These are phyloP conservation scores for Brachypodium distachyon DNA, from an alignment of 202 grass and related monocot species.

Conservation along the genomic window DNA sequence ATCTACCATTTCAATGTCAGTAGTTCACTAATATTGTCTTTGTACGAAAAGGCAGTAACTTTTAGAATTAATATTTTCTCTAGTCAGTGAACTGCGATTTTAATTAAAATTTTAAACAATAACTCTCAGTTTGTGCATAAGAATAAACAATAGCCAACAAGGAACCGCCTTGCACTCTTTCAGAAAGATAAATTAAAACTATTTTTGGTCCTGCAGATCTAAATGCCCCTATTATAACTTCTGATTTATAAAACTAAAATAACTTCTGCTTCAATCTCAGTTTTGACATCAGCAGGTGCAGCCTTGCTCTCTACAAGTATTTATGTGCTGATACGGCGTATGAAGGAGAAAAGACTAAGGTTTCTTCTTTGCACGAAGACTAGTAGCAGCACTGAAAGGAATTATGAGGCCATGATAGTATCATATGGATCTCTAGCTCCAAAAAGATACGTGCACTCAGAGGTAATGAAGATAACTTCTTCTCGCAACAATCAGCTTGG, in stretches of 20 bases:
- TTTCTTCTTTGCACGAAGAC: background rate
- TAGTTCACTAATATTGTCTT: too few species aligned
- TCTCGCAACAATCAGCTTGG: conserved; percentile 31
- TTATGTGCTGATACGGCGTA: background rate
- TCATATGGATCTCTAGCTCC: conserved; percentile 34
- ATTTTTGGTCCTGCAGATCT: background rate
- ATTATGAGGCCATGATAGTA: conserved; percentile 20
- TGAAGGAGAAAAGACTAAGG: background rate
- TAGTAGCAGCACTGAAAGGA: background rate
- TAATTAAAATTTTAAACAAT: background rate
- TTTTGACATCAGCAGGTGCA: background rate
- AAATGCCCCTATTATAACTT: background rate
- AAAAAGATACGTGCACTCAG: conserved; percentile 41
- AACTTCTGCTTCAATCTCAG: background rate
- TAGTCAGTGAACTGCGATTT: too few species aligned
- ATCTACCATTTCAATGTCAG: background rate
- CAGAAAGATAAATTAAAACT: background rate
- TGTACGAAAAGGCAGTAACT: too few species aligned
- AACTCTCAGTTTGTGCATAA: background rate
- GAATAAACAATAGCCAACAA: background rate
- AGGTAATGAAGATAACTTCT: conserved; percentile 36
- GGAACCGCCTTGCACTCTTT: background rate
- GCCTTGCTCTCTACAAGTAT: background rate
- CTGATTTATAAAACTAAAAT: background rate
- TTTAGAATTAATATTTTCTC: too few species aligned